Conservation (phyloP, 2,329 filamentous ascomycete genomes). For the Bisporella sp. region DNA sequence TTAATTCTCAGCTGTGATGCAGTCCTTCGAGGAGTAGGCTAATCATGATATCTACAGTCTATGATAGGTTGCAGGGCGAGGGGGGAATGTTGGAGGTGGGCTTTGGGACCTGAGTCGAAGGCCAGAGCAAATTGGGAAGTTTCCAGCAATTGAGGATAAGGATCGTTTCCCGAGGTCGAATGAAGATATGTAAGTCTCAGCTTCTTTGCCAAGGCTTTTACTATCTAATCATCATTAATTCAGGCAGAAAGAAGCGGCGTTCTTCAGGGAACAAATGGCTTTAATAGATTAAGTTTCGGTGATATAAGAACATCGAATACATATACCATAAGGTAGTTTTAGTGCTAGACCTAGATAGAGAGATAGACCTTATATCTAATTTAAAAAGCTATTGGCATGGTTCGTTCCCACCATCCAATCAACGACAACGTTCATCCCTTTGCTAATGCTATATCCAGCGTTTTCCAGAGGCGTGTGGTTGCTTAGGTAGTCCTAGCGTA, state of each 20-base stretch:
- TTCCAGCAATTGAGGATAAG: slow-evolving; percentile 66
- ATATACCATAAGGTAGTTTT: too few relatives aligned
- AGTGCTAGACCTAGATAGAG: too few relatives aligned
- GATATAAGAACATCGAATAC: background rate
- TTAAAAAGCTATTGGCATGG: too few relatives aligned
- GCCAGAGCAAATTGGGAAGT: slow-evolving; percentile 46
- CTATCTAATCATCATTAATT: background rate
- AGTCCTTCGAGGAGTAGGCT: too few relatives aligned
- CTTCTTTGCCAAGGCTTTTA: background rate
- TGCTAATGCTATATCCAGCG: background rate
- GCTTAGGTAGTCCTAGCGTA: too few relatives aligned
- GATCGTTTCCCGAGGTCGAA: slow-evolving; percentile 58
- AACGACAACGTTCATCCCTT: too few relatives aligned
- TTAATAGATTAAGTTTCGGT: background rate
- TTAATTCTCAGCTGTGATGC: too few relatives aligned
- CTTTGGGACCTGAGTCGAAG: slow-evolving; percentile 48
- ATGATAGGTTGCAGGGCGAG: slow-evolving; percentile 75
- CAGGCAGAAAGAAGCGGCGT: slow-evolving; percentile 56
- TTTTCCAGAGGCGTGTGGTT: background rate
- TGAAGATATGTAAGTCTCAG: slow-evolving; percentile 59
- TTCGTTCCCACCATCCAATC: too few relatives aligned
- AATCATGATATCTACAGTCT: slow-evolving; percentile 38
- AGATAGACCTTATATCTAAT: too few relatives aligned
- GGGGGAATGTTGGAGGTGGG: slow-evolving; percentile 72
- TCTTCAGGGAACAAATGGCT: slow-evolving; percentile 23